These are phyloP conservation scores for Leccinum subrobustum DNA, from an alignment of 1,284 basidiomycete species.

Conservation along the genomic window DNA sequence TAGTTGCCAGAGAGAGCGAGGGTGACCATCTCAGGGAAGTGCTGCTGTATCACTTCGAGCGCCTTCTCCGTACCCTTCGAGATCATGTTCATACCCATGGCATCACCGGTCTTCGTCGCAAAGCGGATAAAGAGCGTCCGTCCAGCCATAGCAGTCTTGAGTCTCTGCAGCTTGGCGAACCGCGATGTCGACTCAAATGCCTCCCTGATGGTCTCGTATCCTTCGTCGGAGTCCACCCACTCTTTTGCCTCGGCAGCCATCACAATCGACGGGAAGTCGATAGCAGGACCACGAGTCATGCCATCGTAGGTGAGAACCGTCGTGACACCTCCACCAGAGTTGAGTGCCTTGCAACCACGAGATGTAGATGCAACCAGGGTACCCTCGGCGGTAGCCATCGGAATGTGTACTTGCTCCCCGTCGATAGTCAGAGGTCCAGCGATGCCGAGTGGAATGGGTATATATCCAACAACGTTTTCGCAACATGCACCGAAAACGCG, in stretches of 20 bases:
- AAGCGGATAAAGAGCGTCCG: conserved; percentile 95
- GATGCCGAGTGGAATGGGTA: conserved; percentile 94
- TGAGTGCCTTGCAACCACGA: conserved; percentile 96
- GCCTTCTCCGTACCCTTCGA: conserved; percentile 93
- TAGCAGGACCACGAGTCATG: conserved; percentile 98
- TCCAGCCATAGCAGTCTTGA: conserved; percentile 88
- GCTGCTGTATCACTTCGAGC: conserved; percentile 74
- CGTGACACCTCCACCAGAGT: conserved; percentile 92
- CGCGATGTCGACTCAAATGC: conserved; percentile 95
- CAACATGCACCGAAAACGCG: conserved; percentile 97
- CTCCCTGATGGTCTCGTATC: conserved; percentile 73
- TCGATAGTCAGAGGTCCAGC: conserved; percentile 96
- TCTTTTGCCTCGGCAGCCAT: conserved; percentile 83
- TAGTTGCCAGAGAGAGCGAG: conserved; percentile 96
- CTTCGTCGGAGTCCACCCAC: conserved; percentile 88
- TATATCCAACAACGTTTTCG: conserved; percentile 98
- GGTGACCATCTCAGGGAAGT: conserved; percentile 94
- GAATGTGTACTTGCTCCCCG: conserved; percentile 83
- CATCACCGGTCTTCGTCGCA: conserved; percentile 93
- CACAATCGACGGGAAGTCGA: conserved; percentile 87
- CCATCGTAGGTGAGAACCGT: conserved; percentile 93
- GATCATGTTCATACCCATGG: conserved; percentile 99
- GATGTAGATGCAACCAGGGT: conserved; percentile 97
- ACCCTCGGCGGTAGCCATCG: conserved; percentile 99
- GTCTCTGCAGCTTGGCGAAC: conserved; percentile 79